Base-by-base conservation (phyloP, 169 alveolate species). In the Cryptosporidium xiaoi region DNA sequence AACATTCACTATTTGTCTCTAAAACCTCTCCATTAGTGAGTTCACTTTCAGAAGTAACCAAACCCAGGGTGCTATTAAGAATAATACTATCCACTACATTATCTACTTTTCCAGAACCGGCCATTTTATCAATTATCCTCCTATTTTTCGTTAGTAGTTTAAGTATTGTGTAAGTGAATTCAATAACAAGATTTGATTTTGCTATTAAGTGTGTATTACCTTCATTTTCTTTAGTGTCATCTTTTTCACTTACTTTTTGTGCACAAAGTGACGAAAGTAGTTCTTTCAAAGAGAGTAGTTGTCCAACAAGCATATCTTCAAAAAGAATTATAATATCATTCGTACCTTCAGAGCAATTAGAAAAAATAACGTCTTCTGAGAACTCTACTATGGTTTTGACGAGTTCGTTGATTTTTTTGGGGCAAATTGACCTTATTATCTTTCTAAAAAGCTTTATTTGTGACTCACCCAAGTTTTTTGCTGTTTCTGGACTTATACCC, bases 1-100 rank as follows among this genome's bases (percentile, higher is more conserved):
- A 77, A 24, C 66, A 69, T 13, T 46, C 12, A 33, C 31, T 48
- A 16, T 66, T 66, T 27, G 36, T 50, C 24, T 69, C 50, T 20
- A 69, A 51, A 3, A 29, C 20, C 16, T 53, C 34, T 2, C 29
- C 40, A 51, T 55, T 53, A 24, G 29, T 31, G 18, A 18, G 33
- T 24, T 51, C 24, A 29, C 16, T 53, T 1, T 18, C 44, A 34
- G 27, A 29, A 12, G 51, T 2, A 2, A 18, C 40, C 33, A 69
- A 34, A 18, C 83, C 83, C 44, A 69, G 24, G 15, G 40, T 53
- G 15, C 40, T 31, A 33, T 29, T 29, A 20, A 69, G 56, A 51
- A 69, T 69, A 29, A 69, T 51, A 15, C n/a, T n/a, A 10, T 69
- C 67, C 15, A 69, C 29, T 15, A 56, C 13, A 53, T 53, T 51